phyloP scores from a whole-genome alignment of 192 early-diverging fungal species.

The Coemansia sp. region DNA sequence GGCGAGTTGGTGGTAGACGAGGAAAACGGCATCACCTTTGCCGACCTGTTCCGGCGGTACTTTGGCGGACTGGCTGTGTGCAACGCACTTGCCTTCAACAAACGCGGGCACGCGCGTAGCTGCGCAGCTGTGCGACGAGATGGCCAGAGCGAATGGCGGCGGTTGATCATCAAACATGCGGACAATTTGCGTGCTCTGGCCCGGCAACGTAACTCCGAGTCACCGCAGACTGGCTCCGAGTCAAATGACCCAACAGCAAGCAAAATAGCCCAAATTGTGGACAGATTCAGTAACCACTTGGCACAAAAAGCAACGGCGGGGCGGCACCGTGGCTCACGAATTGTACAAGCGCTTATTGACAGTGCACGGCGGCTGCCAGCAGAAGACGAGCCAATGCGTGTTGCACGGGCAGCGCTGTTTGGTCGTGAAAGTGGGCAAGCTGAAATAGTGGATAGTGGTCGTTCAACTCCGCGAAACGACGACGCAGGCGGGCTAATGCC shows the following conservation, averaged over 20 bases:
- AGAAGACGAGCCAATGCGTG: slow-evolving; percentile 29
- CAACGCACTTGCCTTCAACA: slow-evolving; percentile 55
- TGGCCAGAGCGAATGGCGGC: slow-evolving; percentile 20
- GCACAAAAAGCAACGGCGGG: slow-evolving; percentile 17
- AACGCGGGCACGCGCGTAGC: slow-evolving; percentile 22
- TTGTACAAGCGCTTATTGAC: slow-evolving; percentile 24
- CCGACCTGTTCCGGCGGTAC: slow-evolving; percentile 58
- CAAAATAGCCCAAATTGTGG: slow-evolving; percentile 22
- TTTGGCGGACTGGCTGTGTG: slow-evolving; percentile 63
- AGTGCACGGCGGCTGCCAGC: slow-evolving; percentile 29
- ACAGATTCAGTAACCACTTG: slow-evolving; percentile 25
- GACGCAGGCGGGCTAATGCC: slow-evolving; percentile 34
- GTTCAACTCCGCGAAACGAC: slow-evolving; percentile 31
- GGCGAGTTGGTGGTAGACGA: slow-evolving; percentile 60
- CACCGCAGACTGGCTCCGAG: not conserved
- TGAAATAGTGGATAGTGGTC: slow-evolving; percentile 8
- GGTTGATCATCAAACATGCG: slow-evolving; percentile 42
- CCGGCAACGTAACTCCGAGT: slow-evolving; percentile 1
- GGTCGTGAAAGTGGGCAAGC: not conserved
- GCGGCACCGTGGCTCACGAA: slow-evolving; percentile 11
- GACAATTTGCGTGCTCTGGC: slow-evolving; percentile 25
- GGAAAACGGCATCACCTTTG: slow-evolving; percentile 61
- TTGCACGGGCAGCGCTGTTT: slow-evolving; percentile 45
- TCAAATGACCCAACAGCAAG: slow-evolving; percentile 4
- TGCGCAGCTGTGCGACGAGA: slow-evolving; percentile 26